Conservation (phyloP, 805 yeast species). For the Geotrichum ghanense region DNA sequence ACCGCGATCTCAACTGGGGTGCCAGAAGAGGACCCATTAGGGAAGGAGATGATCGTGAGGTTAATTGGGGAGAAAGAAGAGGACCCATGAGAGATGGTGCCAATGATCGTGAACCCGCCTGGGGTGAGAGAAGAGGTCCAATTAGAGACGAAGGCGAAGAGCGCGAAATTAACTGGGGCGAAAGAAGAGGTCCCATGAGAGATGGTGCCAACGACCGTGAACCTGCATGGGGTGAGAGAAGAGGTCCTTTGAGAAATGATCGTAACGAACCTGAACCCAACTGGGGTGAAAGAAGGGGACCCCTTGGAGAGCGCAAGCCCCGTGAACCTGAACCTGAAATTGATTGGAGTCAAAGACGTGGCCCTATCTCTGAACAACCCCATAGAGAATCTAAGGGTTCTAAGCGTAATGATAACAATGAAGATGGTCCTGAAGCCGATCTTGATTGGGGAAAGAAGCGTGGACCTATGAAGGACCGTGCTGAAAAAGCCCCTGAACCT, state of each 20-base stretch:
- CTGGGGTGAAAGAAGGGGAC: not conserved
- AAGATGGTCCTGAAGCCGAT: conserved; percentile 3
- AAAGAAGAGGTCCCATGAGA: conserved; percentile 22
- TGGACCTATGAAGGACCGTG: conserved; percentile 7
- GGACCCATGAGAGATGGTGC: conserved; percentile 27
- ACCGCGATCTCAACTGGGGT: conserved; percentile 4
- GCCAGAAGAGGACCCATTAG: conserved; percentile 21
- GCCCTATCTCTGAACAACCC: not conserved
- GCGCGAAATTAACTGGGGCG: not conserved
- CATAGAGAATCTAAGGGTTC: conserved; percentile 28
- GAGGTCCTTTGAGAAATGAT: not conserved
- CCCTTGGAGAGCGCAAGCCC: not conserved
- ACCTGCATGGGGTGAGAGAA: not conserved
- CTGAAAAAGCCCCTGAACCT: not conserved
- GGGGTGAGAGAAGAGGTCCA: conserved; percentile 14
- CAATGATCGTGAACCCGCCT: not conserved
- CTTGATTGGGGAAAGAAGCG: conserved; percentile 7
- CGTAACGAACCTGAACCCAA: not conserved
- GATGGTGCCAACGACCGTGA: conserved; percentile 16
- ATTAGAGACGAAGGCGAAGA: conserved; percentile 23
- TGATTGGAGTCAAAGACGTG: not conserved
- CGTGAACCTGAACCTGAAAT: not conserved
- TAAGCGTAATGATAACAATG: conserved; percentile 7
- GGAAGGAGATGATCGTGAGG: conserved; percentile 17
- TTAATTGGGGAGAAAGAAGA: conserved; percentile 1